Evolutionary conservation across 805 yeast species (phyloP), one percentile per base, ranked within the genome.

Genomic region (Zygotorulaspora danielsina): DNA sequence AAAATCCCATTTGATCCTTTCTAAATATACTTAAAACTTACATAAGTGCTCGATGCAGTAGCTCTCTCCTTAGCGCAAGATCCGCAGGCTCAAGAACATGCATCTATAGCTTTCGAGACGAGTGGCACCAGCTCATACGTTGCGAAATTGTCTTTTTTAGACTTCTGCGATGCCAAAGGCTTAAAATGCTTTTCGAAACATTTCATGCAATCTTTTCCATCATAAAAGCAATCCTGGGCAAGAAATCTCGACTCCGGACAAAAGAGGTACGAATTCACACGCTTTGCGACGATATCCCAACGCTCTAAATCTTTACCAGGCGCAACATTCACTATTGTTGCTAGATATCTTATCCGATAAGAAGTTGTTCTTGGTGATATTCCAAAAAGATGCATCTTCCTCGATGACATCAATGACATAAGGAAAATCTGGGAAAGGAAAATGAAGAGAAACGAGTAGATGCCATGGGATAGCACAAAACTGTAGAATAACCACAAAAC

Each of bases 191-290:
- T 21, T 25, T 37, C 19, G 18, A 21, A 37, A 22, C 19, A 38
- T 3, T 17, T 18, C 22, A 39, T 16, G 32, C 38, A 39, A 10
- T 34, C 34, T n/a, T 20, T 34, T 5, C 42, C 38, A 19, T 38
- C 42, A 19, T 15, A 21, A 12, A 39, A 39, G 12, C 9, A 8
- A 2, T 20, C 34, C 4, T 19, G 10, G 15, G 7, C 15, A 21
- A 10, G 7, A 6, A n/a, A 10, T 25, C 26, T 17, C 8, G 16
- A 7, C 13, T 27, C 12, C 7, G 6, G 29, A 5, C 26, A 24
- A 17, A 12, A 15, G n/a, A 39, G 18, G 17, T 39, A 27, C 6
- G 19, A 20, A 22, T 33, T 33, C 29, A 28, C 33, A 16, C 19
- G 13, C 15, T 12, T 27, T 6, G 38, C 42, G 19, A 34, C 31